These are phyloP conservation scores for Pythium phragmiticola DNA, from an alignment of 352 stramenopile genomes.

Conservation along the genomic window DNA sequence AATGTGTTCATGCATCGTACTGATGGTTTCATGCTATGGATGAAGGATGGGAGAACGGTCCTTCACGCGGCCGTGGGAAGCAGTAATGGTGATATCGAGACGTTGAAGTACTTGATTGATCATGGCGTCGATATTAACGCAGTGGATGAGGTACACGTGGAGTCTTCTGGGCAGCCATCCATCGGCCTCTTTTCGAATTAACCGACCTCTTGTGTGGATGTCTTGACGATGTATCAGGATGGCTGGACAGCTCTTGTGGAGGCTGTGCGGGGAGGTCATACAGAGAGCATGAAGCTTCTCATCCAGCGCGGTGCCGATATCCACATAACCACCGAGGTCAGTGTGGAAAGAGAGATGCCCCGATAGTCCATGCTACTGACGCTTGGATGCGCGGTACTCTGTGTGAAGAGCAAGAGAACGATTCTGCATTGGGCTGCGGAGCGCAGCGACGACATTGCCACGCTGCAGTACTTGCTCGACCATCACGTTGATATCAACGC, in stretches of 20 bases:
- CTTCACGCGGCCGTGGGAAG: not conserved
- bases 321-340: not conserved
- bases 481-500: not conserved
- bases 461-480: not conserved
- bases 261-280: not conserved
- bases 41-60: not conserved
- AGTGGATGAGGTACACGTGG: not conserved
- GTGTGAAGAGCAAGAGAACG: not conserved
- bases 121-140: constrained; percentile 1
- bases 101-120: not conserved
- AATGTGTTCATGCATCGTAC: not conserved
- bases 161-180: not conserved
- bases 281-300: not conserved
- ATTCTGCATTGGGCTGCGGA: not conserved
- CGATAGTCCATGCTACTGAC: not conserved
- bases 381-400: not conserved
- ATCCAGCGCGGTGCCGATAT: not conserved
- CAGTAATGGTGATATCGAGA: not conserved
- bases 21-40: not conserved
- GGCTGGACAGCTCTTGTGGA: not conserved
- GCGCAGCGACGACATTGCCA: not conserved
- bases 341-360: not conserved
- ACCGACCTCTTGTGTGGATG: not conserved
- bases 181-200: too few relatives aligned
- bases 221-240: not conserved